Base-by-base conservation (phyloP, 108 stramenopile genomes). In the Phaeodactylum tricornutum region DNA sequence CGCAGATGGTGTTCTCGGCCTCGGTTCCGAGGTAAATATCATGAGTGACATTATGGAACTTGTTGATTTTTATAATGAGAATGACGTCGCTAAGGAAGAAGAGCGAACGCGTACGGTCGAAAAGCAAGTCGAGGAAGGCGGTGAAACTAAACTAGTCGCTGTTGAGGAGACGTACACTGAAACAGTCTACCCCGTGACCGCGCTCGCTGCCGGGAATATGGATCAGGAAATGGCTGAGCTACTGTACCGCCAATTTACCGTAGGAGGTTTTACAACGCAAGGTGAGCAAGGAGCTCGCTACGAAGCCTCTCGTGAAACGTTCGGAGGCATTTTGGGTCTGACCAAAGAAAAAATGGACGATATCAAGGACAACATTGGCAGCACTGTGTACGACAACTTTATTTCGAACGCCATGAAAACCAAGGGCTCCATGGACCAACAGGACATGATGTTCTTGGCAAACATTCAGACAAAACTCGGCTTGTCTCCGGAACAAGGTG, bases 391-490 rank as follows among this genome's bases (percentile, higher is more conserved):
- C 60, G 87, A 89, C 62, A 93, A 93, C 66, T 86, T 77, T 61
- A 71, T 93, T 16, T 64, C 74, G 17, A 72, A 84, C 47, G 49
- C 81, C 8, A 74, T 93, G 70, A 57, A 61, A 23, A 73, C 67
- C 24, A 93, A 93, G 79, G 80, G 74, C 1, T 46, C 75, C 12
- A 55, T 93, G 40, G 92, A 93, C 51, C 87, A 93, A 61, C 92
- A 93, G 61, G 92, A 93, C 40, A 87, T 93, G 84, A 93, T 93
- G 92, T 84, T 86, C 72, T 69, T 93, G 16, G 82, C 82, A 11
- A 86, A 84, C 47, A 86, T 93, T 24, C 84, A 89, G 55, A 65
- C 50, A 21, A 88, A 84, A 72, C 72, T 93, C 33, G 77, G 77
- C 26, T 61, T 93, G 5, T 62, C 86, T 3, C 62, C 77, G 14